A percentile compares a stretch with the other conserved stretches of the same genome.
Conservation (phyloP, 345 rosid species). For the Crucihimalaya himalaica region DNA sequence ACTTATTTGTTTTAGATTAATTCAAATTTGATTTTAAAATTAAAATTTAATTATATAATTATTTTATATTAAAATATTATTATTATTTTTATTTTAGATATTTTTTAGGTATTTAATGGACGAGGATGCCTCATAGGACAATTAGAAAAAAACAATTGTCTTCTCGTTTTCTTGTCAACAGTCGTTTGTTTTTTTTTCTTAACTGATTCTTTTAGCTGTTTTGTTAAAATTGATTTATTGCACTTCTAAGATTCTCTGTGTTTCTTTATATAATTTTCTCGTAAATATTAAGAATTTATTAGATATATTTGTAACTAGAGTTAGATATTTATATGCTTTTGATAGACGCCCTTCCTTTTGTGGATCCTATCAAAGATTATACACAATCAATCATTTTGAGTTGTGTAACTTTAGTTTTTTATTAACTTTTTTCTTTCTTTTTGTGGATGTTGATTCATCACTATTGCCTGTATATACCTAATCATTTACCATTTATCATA, state of each 20-base stretch:
- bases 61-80: too few species aligned
- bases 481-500: slow-evolving; percentile 10
- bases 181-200: not conserved
- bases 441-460: slow-evolving; percentile 28
- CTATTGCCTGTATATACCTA: slow-evolving; percentile 13
- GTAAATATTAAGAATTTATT: not conserved
- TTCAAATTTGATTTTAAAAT: too few species aligned
- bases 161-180: too few species aligned
- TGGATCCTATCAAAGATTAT: slow-evolving; percentile 24
- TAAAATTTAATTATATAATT: too few species aligned
- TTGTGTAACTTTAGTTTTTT: slow-evolving; percentile 8
- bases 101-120: too few species aligned
- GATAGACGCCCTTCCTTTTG: slow-evolving; percentile 36
- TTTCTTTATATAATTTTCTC: not conserved
- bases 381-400: slow-evolving; percentile 32
- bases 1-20: too few species aligned
- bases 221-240: not conserved
- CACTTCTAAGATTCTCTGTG: not conserved
- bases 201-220: not conserved
- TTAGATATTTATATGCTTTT: slow-evolving; percentile 36
- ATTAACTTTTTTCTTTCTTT: not conserved
- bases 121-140: too few species aligned
- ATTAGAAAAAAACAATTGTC: too few species aligned
- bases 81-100: too few species aligned
- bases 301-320: not conserved